Base-by-base conservation (phyloP, 140 eudicot genomes). In the Oenanthe javanica region DNA sequence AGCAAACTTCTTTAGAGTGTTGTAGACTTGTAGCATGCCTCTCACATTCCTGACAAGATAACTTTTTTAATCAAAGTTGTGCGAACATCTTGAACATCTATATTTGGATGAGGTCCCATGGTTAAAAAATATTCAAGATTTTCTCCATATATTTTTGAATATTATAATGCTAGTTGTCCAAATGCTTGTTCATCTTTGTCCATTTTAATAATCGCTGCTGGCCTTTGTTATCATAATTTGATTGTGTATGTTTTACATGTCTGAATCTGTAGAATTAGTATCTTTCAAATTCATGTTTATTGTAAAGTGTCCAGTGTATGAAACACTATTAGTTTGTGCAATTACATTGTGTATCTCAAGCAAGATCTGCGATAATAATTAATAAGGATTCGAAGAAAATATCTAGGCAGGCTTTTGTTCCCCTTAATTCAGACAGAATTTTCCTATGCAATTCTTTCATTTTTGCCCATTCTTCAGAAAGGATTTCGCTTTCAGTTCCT, bases 1-100 rank as follows among this genome's bases (percentile, higher is more conserved):
- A 8, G 77, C 51, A 72, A 9, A 23, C 64, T 6, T 21, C 16
- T 59, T 55, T 15, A 36, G 4, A 6, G 31, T 5, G 52, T 54
- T 18, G 16, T 77, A 40, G 70, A n/a, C n/a, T n/a, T n/a, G n/a
- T n/a, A n/a, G n/a, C 51, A 77, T 77, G 80, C 21, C 27, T 52
- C 19, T 77, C 70, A 4, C 36, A 36, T 36, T 38, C 27, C 48
- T 51, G 16, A 27, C n/a, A 8, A 40, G 2, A 76, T 27, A 76
- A 15, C 40, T 50, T 15, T 18, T 16, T 18, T 18, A 6, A 21
- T 57, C 31, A 57, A 27, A 59, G 69, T n/a, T 59, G 69, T n/a
- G n/a, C 1, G 69, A n/a, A 19, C 64, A 48, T 48, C 51, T 48
- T 48, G 51, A 48, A 48, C 51, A 8, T 48, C 12, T 48, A 48